phyloP scores from a whole-genome alignment of 129 eudicot genomes.

The Pulicaria dysenterica region DNA sequence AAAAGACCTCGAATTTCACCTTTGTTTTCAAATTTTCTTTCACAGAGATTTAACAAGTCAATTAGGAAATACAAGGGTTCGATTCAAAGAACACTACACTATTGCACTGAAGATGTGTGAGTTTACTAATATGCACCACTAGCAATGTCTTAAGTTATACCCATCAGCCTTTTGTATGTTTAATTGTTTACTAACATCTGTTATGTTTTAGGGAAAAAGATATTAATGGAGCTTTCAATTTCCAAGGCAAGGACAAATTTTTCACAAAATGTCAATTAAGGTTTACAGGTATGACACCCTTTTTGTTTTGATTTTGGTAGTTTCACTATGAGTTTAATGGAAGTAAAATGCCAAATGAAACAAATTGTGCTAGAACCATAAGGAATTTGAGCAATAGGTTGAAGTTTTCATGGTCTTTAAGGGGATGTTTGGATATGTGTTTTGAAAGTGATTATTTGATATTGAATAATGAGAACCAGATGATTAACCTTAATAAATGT shows the following conservation, averaged over 20 bases:
- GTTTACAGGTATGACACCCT: slow-evolving; percentile 46
- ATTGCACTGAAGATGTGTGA: slow-evolving; percentile 79
- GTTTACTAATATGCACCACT: slow-evolving; percentile 37
- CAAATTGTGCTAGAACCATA: not conserved
- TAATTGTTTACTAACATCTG: not conserved
- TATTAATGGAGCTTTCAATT: slow-evolving; percentile 67
- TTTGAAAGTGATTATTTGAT: no score
- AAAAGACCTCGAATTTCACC: slow-evolving; percentile 47
- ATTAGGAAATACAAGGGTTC: slow-evolving; percentile 52
- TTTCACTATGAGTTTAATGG: not conserved
- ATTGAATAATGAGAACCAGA: no score
- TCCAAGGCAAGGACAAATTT: slow-evolving; percentile 55
- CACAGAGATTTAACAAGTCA: slow-evolving; percentile 34
- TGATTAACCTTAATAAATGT: no score
- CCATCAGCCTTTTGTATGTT: not conserved
- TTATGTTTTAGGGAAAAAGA: slow-evolving; percentile 59
- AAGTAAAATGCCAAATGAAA: not conserved
- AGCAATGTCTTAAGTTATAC: not conserved
- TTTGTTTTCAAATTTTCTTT: slow-evolving; percentile 51
- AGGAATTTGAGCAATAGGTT: no score
- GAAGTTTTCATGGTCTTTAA: not conserved
- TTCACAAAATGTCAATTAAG: slow-evolving; percentile 56
- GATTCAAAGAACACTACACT: slow-evolving; percentile 52
- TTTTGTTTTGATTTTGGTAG: not conserved
- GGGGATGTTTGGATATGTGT: no score